phyloP scores from a whole-genome alignment of 129 eudicot genomes.

The Flaveria bidentis region DNA sequence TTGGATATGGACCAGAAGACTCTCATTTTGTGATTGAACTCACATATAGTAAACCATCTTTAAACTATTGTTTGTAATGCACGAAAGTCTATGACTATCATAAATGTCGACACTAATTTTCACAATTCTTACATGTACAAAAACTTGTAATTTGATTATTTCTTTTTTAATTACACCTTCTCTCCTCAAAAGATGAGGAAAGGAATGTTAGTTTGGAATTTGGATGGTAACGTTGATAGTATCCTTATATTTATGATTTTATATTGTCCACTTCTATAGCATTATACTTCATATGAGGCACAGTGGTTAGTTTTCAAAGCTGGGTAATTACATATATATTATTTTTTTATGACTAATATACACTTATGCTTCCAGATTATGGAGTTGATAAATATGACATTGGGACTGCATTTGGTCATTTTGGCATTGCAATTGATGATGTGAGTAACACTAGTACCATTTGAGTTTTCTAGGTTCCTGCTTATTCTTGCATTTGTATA shows the following conservation, averaged over 20 bases:
- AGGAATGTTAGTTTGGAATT: constrained; percentile 13
- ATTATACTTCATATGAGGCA: constrained; percentile 15
- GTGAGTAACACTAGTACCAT: constrained; percentile 43
- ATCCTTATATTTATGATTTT: neutral
- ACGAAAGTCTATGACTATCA: constrained; percentile 1
- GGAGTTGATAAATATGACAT: constrained; percentile 91
- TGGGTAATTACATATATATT: neutral
- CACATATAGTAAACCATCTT: constrained; percentile 73
- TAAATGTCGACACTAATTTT: neutral
- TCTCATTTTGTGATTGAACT: constrained; percentile 96
- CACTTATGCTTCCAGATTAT: constrained; percentile 60
- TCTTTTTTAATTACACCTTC: neutral
- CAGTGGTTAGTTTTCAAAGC: constrained; percentile 15
- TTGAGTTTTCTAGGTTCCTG: neutral
- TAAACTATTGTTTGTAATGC: constrained; percentile 25
- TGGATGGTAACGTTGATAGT: constrained; percentile 16
- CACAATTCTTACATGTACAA: neutral
- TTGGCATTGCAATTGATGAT: constrained; percentile 92
- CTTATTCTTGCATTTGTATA: constrained; percentile 12
- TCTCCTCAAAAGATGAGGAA: neutral
- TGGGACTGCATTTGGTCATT: constrained; percentile 88
- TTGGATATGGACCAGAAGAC: constrained; percentile 99
- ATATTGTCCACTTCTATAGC: constrained; percentile 6
- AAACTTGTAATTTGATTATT: neutral
- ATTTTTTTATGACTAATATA: constrained; percentile 18